These are phyloP conservation scores for Actinidia arguta DNA, from an alignment of 179 eudicot genomes.

Conservation along the genomic window DNA sequence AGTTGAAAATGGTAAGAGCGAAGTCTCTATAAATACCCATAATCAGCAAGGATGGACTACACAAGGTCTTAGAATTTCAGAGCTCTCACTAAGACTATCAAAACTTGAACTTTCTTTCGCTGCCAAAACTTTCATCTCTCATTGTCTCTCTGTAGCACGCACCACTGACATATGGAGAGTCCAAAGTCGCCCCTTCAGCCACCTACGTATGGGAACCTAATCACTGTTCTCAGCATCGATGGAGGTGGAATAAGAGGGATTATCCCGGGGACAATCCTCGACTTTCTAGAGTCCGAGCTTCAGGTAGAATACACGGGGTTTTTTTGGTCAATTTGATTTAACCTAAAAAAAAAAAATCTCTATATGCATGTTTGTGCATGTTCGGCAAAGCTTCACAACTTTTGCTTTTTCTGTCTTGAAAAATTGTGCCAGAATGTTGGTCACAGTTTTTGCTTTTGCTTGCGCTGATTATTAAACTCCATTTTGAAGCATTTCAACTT, in stretches of 20 bases:
- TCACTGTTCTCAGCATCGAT: conserved; percentile 23
- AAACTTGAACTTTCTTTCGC: background rate
- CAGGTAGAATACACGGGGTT: background rate
- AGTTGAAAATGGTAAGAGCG: background rate
- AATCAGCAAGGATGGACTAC: background rate
- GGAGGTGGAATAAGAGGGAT: conserved; percentile 30
- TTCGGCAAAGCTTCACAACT: too few species aligned
- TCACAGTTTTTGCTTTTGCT: too few species aligned
- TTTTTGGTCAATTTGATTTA: background rate
- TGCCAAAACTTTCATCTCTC: background rate
- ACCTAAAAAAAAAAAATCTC: too few species aligned
- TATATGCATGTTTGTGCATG: background rate
- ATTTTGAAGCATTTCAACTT: too few species aligned
- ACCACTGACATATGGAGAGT: conserved; percentile 3
- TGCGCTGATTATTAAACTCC: too few species aligned
- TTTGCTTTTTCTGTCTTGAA: background rate
- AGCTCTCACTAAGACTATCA: background rate
- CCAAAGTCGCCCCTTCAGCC: conserved; percentile 39
- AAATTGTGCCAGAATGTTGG: too few species aligned
- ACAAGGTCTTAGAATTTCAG: background rate
- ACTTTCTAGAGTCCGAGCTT: conserved; percentile 21
- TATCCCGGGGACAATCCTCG: conserved; percentile 21
- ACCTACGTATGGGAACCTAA: conserved; percentile 31
- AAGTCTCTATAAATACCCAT: conserved; percentile 16
- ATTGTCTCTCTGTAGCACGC: background rate